phyloP scores from a whole-genome alignment of 768 basidiomycete genomes.

The Lactarius akahatsu region DNA sequence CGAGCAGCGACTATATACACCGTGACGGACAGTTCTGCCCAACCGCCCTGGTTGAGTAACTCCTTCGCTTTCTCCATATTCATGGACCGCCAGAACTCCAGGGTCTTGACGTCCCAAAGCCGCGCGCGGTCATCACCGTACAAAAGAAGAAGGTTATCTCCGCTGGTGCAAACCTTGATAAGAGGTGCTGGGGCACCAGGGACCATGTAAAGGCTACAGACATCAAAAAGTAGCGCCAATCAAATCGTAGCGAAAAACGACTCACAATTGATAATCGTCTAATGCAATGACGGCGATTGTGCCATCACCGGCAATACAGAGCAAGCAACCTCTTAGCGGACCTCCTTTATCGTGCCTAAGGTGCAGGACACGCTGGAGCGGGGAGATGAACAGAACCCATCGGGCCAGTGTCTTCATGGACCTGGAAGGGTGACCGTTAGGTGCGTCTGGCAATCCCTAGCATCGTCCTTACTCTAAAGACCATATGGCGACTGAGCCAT shows the following conservation, averaged over 20 bases:
- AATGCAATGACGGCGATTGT: slow-evolving; percentile 78
- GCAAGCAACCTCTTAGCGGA: slow-evolving; percentile 60
- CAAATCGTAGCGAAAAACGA: slow-evolving; percentile 15
- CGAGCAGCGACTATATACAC: neutral
- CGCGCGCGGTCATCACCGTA: slow-evolving; percentile 78
- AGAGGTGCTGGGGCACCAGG: slow-evolving; percentile 79
- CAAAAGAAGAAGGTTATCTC: slow-evolving; percentile 67
- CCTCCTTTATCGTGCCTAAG: slow-evolving; percentile 53
- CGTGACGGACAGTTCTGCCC: slow-evolving; percentile 65
- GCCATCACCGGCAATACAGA: slow-evolving; percentile 76
- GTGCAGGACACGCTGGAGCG: slow-evolving; percentile 58
- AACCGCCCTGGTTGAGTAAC: slow-evolving; percentile 65
- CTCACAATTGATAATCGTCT: slow-evolving; percentile 78
- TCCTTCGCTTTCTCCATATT: slow-evolving; percentile 73
- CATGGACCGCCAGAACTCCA: slow-evolving; percentile 86
- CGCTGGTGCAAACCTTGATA: slow-evolving; percentile 58
- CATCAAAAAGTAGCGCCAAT: neutral
- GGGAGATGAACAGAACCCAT: slow-evolving; percentile 72
- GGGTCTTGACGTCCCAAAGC: slow-evolving; percentile 81
- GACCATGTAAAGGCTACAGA: slow-evolving; percentile 67
- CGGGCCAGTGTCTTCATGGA: slow-evolving; percentile 62
- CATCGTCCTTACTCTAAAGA: slow-evolving; percentile 50
- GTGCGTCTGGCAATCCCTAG: neutral
- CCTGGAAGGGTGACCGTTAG: slow-evolving; percentile 38
- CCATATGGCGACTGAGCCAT: slow-evolving; percentile 80